These are phyloP conservation scores for Hericium erinaceus DNA, from an alignment of 768 basidiomycete genomes.

Conservation along the genomic window DNA sequence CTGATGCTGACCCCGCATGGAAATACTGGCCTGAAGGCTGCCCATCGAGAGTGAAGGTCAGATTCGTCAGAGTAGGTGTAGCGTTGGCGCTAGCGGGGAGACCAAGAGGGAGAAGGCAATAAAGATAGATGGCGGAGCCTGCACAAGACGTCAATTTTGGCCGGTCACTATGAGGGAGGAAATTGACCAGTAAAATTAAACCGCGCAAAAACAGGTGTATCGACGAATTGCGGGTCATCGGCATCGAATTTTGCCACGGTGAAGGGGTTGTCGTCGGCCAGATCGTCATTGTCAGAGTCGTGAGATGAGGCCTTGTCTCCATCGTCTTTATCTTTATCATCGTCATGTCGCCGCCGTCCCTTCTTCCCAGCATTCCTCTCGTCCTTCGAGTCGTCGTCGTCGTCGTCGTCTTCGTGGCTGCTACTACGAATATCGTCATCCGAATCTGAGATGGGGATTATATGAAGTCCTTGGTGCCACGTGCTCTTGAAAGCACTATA, in stretches of 20 bases:
- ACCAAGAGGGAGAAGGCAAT: slow-evolving; percentile 28
- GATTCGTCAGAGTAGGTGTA: slow-evolving; percentile 32
- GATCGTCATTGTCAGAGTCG: neutral
- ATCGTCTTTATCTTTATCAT: neutral
- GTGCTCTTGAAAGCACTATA: slow-evolving; percentile 5
- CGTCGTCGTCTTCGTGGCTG: neutral
- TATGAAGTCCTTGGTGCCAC: slow-evolving; percentile 4
- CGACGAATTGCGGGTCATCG: slow-evolving; percentile 23
- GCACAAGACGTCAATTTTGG: neutral
- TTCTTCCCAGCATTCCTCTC: neutral
- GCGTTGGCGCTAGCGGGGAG: slow-evolving; percentile 13
- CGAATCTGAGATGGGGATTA: slow-evolving; percentile 1
- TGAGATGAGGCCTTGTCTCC: too few relatives aligned
- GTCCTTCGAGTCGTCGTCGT: neutral
- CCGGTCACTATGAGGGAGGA: neutral
- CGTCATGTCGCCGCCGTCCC: neutral
- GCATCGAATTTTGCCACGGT: slow-evolving; percentile 16
- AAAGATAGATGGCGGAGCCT: slow-evolving; percentile 44
- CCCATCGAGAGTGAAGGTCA: slow-evolving; percentile 36
- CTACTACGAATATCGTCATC: slow-evolving; percentile 1
- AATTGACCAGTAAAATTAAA: slow-evolving; percentile 37
- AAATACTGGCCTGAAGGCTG: slow-evolving; percentile 20
- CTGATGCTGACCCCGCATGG: slow-evolving; percentile 19
- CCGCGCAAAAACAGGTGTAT: slow-evolving; percentile 25
- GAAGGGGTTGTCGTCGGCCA: neutral